Percentiles rank a stretch among this genome's conserved stretches.
These are phyloP conservation scores for Leccinum rimulosum DNA, from an alignment of 768 basidiomycete species.

Conservation along the genomic window DNA sequence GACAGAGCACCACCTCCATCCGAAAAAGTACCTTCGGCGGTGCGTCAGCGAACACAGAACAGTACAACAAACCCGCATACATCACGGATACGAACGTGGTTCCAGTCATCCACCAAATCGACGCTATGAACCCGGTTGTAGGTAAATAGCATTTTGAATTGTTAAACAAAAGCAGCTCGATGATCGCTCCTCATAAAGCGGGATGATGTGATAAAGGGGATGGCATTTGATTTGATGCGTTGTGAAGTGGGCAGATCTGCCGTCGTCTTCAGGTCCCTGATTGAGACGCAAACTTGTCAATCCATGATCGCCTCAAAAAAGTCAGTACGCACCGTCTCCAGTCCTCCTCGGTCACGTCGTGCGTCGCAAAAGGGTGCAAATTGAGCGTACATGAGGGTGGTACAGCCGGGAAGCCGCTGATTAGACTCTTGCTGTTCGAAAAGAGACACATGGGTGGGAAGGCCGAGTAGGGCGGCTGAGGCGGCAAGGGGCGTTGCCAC, in stretches of 20 bases:
- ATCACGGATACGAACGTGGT: constrained; percentile 36
- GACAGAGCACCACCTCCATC: constrained; percentile 41
- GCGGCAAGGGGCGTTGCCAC: constrained; percentile 23
- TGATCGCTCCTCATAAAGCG: background rate
- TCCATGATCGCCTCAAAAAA: background rate
- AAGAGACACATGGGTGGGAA: constrained; percentile 28
- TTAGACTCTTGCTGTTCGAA: constrained; percentile 31
- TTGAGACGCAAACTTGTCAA: background rate
- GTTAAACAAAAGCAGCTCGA: no score
- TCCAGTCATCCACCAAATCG: constrained; percentile 44
- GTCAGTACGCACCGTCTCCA: constrained; percentile 35
- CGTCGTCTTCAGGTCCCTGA: constrained; percentile 30
- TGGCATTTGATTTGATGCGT: constrained; percentile 24
- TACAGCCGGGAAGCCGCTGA: constrained; percentile 42
- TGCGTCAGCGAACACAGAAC: background rate
- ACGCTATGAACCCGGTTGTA: constrained; percentile 20
- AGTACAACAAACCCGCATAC: background rate
- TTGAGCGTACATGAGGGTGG: constrained; percentile 37
- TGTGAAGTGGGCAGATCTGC: constrained; percentile 36
- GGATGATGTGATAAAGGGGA: constrained; percentile 6
- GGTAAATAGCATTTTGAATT: background rate
- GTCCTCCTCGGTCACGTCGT: constrained; percentile 48
- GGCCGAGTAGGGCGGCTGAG: constrained; percentile 11
- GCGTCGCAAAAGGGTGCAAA: constrained; percentile 50
- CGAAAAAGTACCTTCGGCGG: constrained; percentile 36